phyloP scores from a whole-genome alignment of 257 asterid species.

The Forsythia suspensa region DNA sequence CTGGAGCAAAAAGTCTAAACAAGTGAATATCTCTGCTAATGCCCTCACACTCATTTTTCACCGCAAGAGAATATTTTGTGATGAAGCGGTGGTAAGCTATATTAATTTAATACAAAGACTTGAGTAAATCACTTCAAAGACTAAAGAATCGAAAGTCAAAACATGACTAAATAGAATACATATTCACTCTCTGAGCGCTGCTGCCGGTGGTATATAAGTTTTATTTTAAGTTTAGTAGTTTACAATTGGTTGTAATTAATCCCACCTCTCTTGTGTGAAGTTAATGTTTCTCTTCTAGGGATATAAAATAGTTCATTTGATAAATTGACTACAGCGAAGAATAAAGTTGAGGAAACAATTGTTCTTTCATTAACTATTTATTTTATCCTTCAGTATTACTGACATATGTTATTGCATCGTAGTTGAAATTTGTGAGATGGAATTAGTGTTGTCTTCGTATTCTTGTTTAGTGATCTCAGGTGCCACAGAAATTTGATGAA shows the following conservation, averaged over 20 bases:
- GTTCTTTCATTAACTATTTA: neutral
- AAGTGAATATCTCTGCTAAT: neutral
- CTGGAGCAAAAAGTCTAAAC: neutral
- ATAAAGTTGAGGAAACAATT: neutral
- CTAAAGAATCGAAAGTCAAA: neutral
- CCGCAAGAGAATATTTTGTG: neutral
- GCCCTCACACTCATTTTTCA: neutral
- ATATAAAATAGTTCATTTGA: neutral
- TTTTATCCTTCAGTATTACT: neutral
- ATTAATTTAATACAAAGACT: neutral
- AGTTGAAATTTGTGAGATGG: conserved; percentile 2
- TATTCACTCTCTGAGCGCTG: neutral
- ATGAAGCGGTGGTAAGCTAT: neutral
- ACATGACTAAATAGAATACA: neutral
- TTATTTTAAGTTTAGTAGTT: neutral
- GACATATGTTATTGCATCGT: conserved; percentile 1
- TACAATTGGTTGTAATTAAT: neutral
- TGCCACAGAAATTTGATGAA: neutral
- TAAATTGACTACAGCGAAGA: neutral
- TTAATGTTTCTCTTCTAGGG: neutral
- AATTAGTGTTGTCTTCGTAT: conserved; percentile 7
- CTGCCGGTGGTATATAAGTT: neutral
- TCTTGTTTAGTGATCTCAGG: neutral
- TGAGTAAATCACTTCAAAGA: neutral
- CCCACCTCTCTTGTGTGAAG: neutral